phyloP scores from a whole-genome alignment of 345 rosid species.

The Syzygium aromaticum region DNA sequence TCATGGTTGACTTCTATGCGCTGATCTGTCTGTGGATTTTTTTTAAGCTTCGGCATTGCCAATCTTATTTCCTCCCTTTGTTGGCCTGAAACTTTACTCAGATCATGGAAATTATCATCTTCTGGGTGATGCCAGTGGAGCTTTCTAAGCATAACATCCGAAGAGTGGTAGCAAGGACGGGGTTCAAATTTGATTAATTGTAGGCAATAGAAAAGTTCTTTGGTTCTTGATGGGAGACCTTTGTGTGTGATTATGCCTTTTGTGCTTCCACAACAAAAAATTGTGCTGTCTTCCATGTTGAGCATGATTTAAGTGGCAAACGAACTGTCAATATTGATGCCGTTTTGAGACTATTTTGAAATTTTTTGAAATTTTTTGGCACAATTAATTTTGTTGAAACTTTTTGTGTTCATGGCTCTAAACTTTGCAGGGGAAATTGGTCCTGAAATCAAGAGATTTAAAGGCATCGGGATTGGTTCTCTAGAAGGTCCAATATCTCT shows the following conservation, averaged over 20 bases:
- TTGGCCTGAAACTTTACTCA: background rate
- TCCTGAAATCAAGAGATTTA: slow-evolving; percentile 61
- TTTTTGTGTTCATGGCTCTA: background rate
- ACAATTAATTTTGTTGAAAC: background rate
- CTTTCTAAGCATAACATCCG: background rate
- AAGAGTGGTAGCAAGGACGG: background rate
- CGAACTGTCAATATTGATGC: background rate
- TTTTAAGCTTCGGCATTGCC: background rate
- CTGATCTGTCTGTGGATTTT: background rate
- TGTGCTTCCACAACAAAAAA: background rate
- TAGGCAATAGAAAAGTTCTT: background rate
- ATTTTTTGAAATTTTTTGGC: background rate
- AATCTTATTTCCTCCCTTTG: background rate
- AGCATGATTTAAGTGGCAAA: background rate
- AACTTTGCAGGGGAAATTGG: slow-evolving; percentile 40
- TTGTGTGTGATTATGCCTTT: background rate
- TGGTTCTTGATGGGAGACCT: background rate
- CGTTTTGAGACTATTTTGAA: background rate
- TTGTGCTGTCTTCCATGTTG: background rate
- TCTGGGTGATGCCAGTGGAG: background rate
- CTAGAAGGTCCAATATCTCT: slow-evolving; percentile 93
- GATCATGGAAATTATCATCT: background rate
- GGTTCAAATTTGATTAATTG: background rate
- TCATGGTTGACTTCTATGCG: background rate
- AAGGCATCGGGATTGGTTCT: slow-evolving; percentile 90